A percentile compares a stretch with the other conserved stretches of the same genome.
Conservation (phyloP, 2,329 filamentous ascomycete genomes). For the Monascus ruber region DNA sequence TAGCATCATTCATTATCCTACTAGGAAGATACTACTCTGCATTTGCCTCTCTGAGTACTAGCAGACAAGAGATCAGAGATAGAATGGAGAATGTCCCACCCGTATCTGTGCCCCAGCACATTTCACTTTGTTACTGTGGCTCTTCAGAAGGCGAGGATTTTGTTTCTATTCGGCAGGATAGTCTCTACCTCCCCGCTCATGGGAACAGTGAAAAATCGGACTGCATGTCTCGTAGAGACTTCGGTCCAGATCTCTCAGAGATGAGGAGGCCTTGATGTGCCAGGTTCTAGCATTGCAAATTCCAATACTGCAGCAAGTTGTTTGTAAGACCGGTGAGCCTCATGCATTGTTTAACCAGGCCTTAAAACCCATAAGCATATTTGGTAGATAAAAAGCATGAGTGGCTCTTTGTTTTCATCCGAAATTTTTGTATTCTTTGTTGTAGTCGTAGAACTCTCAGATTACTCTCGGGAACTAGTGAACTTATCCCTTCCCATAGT, state of each 20-base stretch:
- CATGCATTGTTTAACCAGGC: no score
- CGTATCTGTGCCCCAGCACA: constrained; percentile 58
- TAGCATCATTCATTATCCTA: no score
- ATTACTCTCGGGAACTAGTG: no score
- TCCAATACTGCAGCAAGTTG: no score
- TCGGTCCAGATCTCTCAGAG: constrained; percentile 14
- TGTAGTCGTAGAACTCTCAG: no score
- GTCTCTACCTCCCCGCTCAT: constrained; percentile 36
- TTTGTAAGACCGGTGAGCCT: no score
- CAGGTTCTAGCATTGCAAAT: constrained; percentile 9
- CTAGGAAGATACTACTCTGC: no score
- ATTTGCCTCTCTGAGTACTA: background rate
- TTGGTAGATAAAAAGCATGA: no score
- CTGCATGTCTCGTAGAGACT: constrained; percentile 8
- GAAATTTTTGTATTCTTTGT: no score
- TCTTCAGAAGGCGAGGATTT: constrained; percentile 47
- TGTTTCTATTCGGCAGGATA: constrained; percentile 25
- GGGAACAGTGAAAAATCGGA: constrained; percentile 12
- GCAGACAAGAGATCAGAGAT: background rate
- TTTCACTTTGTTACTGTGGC: constrained; percentile 48
- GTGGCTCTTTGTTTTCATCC: no score
- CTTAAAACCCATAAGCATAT: no score
- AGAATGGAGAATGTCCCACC: constrained; percentile 40
- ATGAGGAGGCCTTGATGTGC: constrained; percentile 38
- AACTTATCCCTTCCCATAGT: no score